phyloP scores from a whole-genome alignment of 2,329 filamentous ascomycete genomes.

The Fusarium chaquense region DNA sequence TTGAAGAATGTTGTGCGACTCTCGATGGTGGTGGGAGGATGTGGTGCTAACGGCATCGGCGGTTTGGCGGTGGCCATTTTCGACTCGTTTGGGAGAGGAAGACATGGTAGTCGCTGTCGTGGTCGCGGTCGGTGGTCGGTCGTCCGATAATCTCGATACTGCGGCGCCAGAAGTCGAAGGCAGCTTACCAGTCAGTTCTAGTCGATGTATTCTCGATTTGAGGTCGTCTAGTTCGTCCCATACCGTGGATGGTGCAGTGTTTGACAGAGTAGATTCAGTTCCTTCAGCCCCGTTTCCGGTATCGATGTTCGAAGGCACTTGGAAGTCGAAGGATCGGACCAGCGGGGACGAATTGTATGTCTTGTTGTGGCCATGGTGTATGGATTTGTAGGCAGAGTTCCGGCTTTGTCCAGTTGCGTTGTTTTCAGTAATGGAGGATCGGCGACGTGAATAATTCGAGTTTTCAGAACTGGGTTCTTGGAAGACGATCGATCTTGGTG shows the following conservation, averaged over 20 bases:
- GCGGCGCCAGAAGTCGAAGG: slow-evolving; percentile 85
- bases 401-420: slow-evolving; percentile 57
- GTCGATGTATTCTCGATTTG: slow-evolving; percentile 89
- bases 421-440: slow-evolving; percentile 63
- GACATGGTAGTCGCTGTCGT: slow-evolving; percentile 93
- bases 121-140: slow-evolving; percentile 89
- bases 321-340: slow-evolving; percentile 57
- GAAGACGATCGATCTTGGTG: slow-evolving; percentile 61
- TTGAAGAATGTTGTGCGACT: slow-evolving; percentile 81
- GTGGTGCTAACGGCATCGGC: slow-evolving; percentile 57
- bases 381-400: slow-evolving; percentile 58
- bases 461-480: slow-evolving; percentile 57
- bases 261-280: slow-evolving; percentile 89
- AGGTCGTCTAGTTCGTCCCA: slow-evolving; percentile 98
- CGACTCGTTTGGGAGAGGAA: slow-evolving; percentile 82
- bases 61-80: slow-evolving; percentile 39
- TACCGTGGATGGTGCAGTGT: slow-evolving; percentile 89
- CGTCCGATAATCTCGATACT: slow-evolving; percentile 78
- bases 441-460: slow-evolving; percentile 50
- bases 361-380: slow-evolving; percentile 47
- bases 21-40: slow-evolving; percentile 58
- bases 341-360: slow-evolving; percentile 71
- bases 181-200: slow-evolving; percentile 90
- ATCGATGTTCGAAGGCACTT: slow-evolving; percentile 48
- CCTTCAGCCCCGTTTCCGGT: slow-evolving; percentile 66